Percentiles rank a stretch among this genome's conserved stretches.
Conservation (phyloP, 2,329 filamentous ascomycete species). For the Malbranchea cinnamomea region DNA sequence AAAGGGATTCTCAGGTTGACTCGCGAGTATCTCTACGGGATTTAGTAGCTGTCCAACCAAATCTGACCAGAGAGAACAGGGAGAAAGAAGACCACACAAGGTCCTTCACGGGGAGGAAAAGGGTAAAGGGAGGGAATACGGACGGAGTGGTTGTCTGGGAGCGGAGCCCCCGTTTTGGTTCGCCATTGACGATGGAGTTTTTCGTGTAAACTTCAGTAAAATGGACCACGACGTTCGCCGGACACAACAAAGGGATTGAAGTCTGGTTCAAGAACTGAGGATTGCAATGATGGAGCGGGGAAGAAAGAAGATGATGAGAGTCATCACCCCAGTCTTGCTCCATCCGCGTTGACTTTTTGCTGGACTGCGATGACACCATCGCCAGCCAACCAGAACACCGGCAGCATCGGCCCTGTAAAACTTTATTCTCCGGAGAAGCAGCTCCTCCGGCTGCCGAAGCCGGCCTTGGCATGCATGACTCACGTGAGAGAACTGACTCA, state of each 20-base stretch:
- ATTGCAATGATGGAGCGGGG: too few relatives aligned
- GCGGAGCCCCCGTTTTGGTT: too few relatives aligned
- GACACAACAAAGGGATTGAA: too few relatives aligned
- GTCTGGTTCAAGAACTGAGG: too few relatives aligned
- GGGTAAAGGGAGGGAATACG: conserved; percentile 16
- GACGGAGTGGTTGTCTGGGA: conserved; percentile 19
- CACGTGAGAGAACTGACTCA: too few relatives aligned
- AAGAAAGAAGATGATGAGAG: neutral
- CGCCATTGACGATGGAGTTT: conserved; percentile 6
- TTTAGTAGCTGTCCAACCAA: conserved; percentile 32
- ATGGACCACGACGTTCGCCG: neutral
- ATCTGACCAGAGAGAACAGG: conserved; percentile 4
- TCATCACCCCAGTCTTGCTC: neutral
- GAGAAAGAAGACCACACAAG: conserved; percentile 2
- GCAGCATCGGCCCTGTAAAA: neutral
- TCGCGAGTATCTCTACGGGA: conserved; percentile 38
- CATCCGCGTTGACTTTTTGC: neutral
- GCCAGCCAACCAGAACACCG: conserved; percentile 2
- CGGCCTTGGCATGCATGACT: too few relatives aligned
- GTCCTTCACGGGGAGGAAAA: too few relatives aligned
- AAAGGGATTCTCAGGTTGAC: conserved; percentile 86
- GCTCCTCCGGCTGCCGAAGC: too few relatives aligned
- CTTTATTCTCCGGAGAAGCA: too few relatives aligned
- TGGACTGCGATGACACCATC: conserved; percentile 2
- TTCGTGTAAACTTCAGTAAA: conserved; percentile 7